These are phyloP conservation scores for Eremochloa ophiuroides DNA, from an alignment of 176 grass and related monocot species.

Conservation along the genomic window DNA sequence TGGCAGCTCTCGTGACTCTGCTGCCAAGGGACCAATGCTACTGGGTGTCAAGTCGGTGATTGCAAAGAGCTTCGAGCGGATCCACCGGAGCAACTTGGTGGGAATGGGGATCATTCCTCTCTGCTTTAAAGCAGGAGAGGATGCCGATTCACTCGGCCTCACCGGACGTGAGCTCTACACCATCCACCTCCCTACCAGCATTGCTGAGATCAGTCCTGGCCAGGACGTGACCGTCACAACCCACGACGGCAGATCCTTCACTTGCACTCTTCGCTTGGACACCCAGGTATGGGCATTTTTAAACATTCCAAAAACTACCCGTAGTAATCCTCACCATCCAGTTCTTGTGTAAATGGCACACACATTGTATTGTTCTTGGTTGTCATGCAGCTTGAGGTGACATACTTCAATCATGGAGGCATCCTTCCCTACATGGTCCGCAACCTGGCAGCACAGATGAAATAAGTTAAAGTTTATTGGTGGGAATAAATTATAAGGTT, in stretches of 20 bases:
- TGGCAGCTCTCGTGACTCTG: slow-evolving; percentile 93
- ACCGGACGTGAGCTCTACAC: slow-evolving; percentile 70
- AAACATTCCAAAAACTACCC: not conserved
- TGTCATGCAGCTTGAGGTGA: slow-evolving; percentile 65
- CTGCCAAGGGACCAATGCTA: slow-evolving; percentile 88
- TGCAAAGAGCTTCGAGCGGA: slow-evolving; percentile 95
- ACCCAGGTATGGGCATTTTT: slow-evolving; percentile 47
- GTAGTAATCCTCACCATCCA: not conserved
- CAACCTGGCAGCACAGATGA: slow-evolving; percentile 45
- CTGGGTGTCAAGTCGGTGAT: slow-evolving; percentile 93
- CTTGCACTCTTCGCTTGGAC: slow-evolving; percentile 65
- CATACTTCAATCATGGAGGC: slow-evolving; percentile 86
- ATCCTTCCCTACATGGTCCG: slow-evolving; percentile 89
- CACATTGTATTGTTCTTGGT: not conserved
- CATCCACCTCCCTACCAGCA: slow-evolving; percentile 53
- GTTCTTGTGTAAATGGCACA: not conserved
- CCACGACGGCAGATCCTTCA: slow-evolving; percentile 58
- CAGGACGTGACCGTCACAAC: slow-evolving; percentile 72
- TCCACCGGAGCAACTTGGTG: slow-evolving; percentile 88
- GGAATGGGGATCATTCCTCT: slow-evolving; percentile 87
- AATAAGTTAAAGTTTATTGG: slow-evolving; percentile 25
- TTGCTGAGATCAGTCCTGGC: slow-evolving; percentile 57
- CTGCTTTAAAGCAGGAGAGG: slow-evolving; percentile 70
- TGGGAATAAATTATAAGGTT: slow-evolving; percentile 6
- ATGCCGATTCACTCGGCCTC: slow-evolving; percentile 71